Evolutionary conservation across 1,139 yeast species (phyloP).

Genomic region (Yarrowia galli): DNA sequence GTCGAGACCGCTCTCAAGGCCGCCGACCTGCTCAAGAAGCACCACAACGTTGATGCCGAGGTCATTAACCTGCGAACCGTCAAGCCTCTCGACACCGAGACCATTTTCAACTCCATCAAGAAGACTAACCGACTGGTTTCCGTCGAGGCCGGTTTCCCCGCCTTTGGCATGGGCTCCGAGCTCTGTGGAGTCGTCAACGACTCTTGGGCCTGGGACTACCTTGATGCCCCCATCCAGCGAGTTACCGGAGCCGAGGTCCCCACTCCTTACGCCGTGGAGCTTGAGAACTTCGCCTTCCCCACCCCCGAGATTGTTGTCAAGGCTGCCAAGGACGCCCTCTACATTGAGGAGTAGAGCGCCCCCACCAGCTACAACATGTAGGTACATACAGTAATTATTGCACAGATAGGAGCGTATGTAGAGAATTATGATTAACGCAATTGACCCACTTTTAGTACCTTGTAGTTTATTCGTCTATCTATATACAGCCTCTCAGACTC

Average conservation of each 20-base stretch:
- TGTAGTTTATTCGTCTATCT: slow-evolving; percentile 18
- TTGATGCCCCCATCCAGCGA: slow-evolving; percentile 98
- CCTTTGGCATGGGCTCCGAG: slow-evolving; percentile 98
- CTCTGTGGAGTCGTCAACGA: slow-evolving; percentile 98
- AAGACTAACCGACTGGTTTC: slow-evolving; percentile 97
- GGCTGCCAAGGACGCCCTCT: slow-evolving; percentile 89
- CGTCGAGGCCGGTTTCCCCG: slow-evolving; percentile 98
- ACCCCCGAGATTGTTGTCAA: slow-evolving; percentile 88
- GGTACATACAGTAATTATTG: slow-evolving; percentile 38
- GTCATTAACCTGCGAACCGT: slow-evolving; percentile 95
- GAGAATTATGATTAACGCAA: not conserved
- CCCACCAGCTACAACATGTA: not conserved
- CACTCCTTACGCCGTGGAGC: slow-evolving; percentile 95
- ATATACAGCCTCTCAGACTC: slow-evolving; percentile 54
- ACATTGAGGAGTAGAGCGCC: slow-evolving; percentile 58
- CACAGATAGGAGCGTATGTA: slow-evolving; percentile 9
- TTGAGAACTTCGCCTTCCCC: slow-evolving; percentile 99
- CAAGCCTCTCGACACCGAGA: slow-evolving; percentile 92
- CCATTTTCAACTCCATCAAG: slow-evolving; percentile 87
- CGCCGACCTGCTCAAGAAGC: slow-evolving; percentile 82
- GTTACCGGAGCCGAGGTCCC: slow-evolving; percentile 99
- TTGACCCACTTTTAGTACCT: no score
- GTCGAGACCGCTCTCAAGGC: slow-evolving; percentile 87
- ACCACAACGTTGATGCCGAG: slow-evolving; percentile 89
- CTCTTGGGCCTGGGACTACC: slow-evolving; percentile 96